A percentile compares a stretch with the other conserved stretches of the same genome.
phyloP scores from a whole-genome alignment of 352 stramenopile species.

The Hyaloperonospora arabidopsidis region DNA sequence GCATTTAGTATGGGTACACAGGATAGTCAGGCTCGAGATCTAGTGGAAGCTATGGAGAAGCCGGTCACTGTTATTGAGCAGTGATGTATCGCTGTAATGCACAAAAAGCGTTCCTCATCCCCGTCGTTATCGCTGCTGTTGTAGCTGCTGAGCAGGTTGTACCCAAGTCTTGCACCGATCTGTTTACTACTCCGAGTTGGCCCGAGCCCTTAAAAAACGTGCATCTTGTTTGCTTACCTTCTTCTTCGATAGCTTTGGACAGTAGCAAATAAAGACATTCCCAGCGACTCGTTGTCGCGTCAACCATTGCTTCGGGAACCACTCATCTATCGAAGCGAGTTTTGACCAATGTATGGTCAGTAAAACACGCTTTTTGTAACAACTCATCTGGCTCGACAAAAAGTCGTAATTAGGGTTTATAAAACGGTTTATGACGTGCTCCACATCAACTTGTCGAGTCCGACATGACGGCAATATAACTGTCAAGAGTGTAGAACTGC shows the following conservation, averaged over 20 bases:
- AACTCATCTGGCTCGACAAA: neutral
- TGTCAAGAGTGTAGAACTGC: too few species aligned
- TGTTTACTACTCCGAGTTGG: neutral
- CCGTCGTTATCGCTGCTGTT: too few species aligned
- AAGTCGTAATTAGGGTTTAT: too few species aligned
- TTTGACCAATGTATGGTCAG: constrained; percentile 21
- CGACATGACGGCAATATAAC: too few species aligned
- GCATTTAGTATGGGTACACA: neutral
- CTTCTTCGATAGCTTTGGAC: constrained; percentile 85
- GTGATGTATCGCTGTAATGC: too few species aligned
- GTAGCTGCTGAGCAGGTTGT: too few species aligned
- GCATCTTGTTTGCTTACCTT: constrained; percentile 36
- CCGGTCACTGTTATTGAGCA: too few species aligned
- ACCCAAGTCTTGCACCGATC: neutral
- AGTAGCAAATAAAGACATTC: constrained; percentile 64
- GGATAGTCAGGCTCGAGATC: neutral
- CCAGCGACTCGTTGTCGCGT: constrained; percentile 25
- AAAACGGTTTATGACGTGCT: too few species aligned
- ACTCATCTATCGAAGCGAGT: constrained; percentile 28
- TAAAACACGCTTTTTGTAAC: constrained; percentile 6
- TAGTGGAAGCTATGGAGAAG: too few species aligned
- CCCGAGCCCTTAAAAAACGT: neutral
- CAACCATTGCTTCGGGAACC: constrained; percentile 45
- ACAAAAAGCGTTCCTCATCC: too few species aligned
- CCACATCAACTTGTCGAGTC: too few species aligned